These are phyloP conservation scores for Cetraspora pellucida DNA, from an alignment of 192 early-diverging fungal genomes.

Conservation along the genomic window DNA sequence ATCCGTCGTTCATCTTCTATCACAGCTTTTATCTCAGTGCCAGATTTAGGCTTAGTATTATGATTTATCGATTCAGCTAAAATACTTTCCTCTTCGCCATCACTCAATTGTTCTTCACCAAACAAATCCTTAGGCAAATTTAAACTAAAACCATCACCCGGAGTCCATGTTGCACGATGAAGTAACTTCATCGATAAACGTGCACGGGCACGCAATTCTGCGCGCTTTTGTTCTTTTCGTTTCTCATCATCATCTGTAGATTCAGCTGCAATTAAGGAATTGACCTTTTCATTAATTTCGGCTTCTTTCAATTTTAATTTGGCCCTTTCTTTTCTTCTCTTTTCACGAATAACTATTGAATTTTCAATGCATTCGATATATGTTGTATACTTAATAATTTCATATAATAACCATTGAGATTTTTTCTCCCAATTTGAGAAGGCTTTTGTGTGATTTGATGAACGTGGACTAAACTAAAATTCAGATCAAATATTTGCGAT, in stretches of 20 bases:
- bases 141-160: slow-evolving; percentile 30
- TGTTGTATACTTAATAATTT: slow-evolving; percentile 83
- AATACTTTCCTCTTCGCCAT: slow-evolving; percentile 5
- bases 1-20: neutral
- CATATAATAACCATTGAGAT: slow-evolving; percentile 75
- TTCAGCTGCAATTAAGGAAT: neutral
- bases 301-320: neutral
- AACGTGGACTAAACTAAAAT: slow-evolving; percentile 60
- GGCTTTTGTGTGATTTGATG: slow-evolving; percentile 63
- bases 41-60: neutral
- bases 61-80: neutral
- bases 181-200: slow-evolving; percentile 23
- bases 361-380: slow-evolving; percentile 76
- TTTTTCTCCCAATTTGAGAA: slow-evolving; percentile 81
- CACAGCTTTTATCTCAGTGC: neutral
- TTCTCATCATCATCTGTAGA: slow-evolving; percentile 9
- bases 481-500: neutral
- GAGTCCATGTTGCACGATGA: slow-evolving; percentile 33
- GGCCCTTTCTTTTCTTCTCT: slow-evolving; percentile 22
- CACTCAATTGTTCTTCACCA: neutral
- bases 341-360: slow-evolving; percentile 40
- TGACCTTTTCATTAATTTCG: neutral
- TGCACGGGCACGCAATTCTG: slow-evolving; percentile 12
- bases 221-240: slow-evolving; percentile 23
- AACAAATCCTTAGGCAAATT: slow-evolving; percentile 33